Percentiles rank a stretch among this genome's conserved stretches.
These are phyloP conservation scores for Brasilioporus rufonigricans DNA, from an alignment of 768 basidiomycete genomes.

Conservation along the genomic window DNA sequence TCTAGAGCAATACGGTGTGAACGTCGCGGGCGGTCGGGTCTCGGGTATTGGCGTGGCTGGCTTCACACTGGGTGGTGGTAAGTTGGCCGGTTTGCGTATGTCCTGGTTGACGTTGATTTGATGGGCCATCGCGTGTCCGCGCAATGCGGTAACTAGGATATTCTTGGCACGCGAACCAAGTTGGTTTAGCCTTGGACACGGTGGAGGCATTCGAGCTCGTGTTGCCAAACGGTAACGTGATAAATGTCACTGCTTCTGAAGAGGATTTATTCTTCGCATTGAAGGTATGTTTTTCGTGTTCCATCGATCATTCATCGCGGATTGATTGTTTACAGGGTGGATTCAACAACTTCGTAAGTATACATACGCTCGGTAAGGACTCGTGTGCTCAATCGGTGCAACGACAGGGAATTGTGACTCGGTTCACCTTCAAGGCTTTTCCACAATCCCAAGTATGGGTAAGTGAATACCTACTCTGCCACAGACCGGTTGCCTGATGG, in stretches of 20 bases:
- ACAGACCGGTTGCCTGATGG: constrained; percentile 1
- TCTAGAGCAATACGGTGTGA: constrained; percentile 47
- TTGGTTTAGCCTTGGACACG: constrained; percentile 56
- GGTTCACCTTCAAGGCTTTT: constrained; percentile 51
- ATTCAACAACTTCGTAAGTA: constrained; percentile 56
- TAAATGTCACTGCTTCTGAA: constrained; percentile 32
- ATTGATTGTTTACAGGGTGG: constrained; percentile 45
- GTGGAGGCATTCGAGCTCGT: constrained; percentile 58
- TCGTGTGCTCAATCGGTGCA: constrained; percentile 35
- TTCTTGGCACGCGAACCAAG: constrained; percentile 62
- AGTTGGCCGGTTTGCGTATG: constrained; percentile 2
- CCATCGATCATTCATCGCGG: neutral
- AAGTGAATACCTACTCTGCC: constrained; percentile 6
- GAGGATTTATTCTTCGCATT: constrained; percentile 45
- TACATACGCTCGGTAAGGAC: neutral
- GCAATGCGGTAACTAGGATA: constrained; percentile 42
- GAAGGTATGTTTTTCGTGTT: constrained; percentile 33
- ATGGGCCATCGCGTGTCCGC: constrained; percentile 5
- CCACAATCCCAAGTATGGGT: constrained; percentile 26
- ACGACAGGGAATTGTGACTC: constrained; percentile 54
- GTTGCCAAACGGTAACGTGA: constrained; percentile 50
- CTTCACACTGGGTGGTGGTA: constrained; percentile 58
- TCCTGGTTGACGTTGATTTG: neutral
- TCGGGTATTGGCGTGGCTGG: constrained; percentile 60
- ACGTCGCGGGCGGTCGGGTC: constrained; percentile 59